Base-by-base conservation (phyloP, 228 moss, liverwort and hornwort genomes). In the Sphagnum magellanicum region DNA sequence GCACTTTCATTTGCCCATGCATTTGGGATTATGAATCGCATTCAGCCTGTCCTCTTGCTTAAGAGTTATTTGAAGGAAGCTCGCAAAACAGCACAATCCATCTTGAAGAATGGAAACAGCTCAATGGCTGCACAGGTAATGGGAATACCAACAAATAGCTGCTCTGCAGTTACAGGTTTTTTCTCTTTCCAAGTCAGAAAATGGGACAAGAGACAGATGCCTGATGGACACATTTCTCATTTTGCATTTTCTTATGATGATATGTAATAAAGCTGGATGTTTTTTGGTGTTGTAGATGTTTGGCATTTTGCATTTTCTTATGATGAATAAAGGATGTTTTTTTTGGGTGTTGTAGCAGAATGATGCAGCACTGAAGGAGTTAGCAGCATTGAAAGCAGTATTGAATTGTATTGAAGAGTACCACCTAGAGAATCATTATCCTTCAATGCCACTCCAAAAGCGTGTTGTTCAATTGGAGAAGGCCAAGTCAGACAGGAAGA, bases 291-390 rank as follows among this genome's bases (percentile, higher is more conserved):
- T 32, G 32, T 32, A 32, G 32, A 32, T 32, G 32, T 32, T 32
- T 32, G 32, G 32, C 32, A 32, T 32, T 32, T 32, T 32, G 32
- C 32, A 32, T 32, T 32, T 32, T 32, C 3, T 32, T 32, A 32
- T 32, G 32, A 32, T 32, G 32, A 32, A 32, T 32, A 32, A 32
- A 32, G 32, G 32, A 53, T 60, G 63, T 53, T 14, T 47, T 77
- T 32, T 32, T 32, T 32, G 32, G 32, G 2, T 32, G 32, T 32
- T 32, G 32, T 67, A 77, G 78, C 88, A 98, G 97, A 98, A 98
- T 74, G 97, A 98, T 79, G 97, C 97, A 17, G 91, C 97, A 14
- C 91, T 98, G 97, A 98, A 98, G 83, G 97, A 98, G 83, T 87
- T 98, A 69, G 97, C 93, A 50, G 97, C 97, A 67, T 78, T 98